Base-by-base conservation (phyloP, 1,284 basidiomycete species). In the Papiliotrema laurentii region DNA sequence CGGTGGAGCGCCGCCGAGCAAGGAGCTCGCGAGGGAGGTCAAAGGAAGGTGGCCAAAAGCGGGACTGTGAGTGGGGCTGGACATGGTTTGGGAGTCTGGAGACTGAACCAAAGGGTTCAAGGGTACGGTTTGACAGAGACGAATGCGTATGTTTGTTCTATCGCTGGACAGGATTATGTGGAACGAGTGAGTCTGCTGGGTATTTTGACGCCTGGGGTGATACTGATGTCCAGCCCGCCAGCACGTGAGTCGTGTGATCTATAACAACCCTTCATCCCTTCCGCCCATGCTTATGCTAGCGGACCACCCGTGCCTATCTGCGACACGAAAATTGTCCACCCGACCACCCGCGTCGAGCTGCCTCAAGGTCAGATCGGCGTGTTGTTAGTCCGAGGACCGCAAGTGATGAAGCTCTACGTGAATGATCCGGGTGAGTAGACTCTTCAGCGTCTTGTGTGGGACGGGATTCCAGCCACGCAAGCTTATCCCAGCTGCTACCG, bases 81-180 rank as follows among this genome's bases (percentile, higher is more conserved):
- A 11, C 5, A 30, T 21, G n/a, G n/a, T n/a, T n/a, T n/a, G n/a
- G n/a, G n/a, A n/a, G n/a, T n/a, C n/a, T 19, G 16, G 21, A 33
- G 2, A 43, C 50, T 56, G 46, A 58, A 35, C 25, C 1, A 13
- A 37, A 67, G 64, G 19, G 59, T 68, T 2, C 67, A 71, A 44
- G 70, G 66, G 1, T 72, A 69, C 35, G 70, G 70, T 4, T 51
- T 72, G 60, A 68, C 67, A 0, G 70, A 72, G 58, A 69, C 68
- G 3, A 67, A 66, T 19, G 68, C 64, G 0, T 61, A 63, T 45
- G 61, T 64, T 16, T 64, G 61, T 38, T 61, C 61, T 1, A 43
- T 68, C 16, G 59, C 60, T 11, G 69, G 69, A 3, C 35, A 35
- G n/a, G 69, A 72, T 48, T 72, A 69, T 43, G 18, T 65, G 4